These are phyloP conservation scores for Ramaria rubella DNA, from an alignment of 768 basidiomycete species.

Conservation along the genomic window DNA sequence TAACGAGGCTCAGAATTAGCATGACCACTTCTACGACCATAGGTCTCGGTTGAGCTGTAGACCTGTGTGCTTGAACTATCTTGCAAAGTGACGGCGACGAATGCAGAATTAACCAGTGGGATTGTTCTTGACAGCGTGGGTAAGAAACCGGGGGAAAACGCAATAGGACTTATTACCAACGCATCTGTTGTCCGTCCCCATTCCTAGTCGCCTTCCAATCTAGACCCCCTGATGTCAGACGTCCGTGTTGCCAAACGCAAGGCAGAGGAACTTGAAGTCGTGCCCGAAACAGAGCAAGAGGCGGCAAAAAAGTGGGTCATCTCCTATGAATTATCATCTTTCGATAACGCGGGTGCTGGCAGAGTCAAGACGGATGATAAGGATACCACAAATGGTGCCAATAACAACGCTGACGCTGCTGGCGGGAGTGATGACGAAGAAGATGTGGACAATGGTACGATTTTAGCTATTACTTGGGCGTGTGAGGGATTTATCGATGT, in stretches of 20 bases:
- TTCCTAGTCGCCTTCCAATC: background rate
- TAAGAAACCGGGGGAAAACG: background rate
- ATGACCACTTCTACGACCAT: no score
- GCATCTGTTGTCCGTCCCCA: background rate
- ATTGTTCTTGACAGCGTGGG: constrained; percentile 1
- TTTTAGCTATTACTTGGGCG: no score
- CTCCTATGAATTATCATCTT: background rate
- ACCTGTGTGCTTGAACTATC: no score
- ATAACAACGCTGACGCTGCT: constrained; percentile 20
- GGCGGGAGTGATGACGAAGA: constrained; percentile 17
- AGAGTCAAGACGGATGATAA: constrained; percentile 25
- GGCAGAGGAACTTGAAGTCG: background rate
- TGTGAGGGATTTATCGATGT: background rate
- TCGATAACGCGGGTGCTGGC: background rate
- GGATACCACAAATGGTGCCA: no score
- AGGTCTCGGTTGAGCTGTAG: no score
- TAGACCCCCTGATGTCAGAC: constrained; percentile 2
- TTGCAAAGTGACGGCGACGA: no score
- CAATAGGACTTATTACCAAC: background rate
- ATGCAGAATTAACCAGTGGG: background rate
- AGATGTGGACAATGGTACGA: constrained; percentile 22
- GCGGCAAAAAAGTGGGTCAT: background rate
- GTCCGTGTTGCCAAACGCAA: background rate
- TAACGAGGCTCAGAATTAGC: no score
- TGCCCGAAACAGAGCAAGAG: background rate